A percentile compares a stretch with the other conserved stretches of the same genome.
Conservation (phyloP, 176 grass and related monocot species). For the Oropetium thomaeum region DNA sequence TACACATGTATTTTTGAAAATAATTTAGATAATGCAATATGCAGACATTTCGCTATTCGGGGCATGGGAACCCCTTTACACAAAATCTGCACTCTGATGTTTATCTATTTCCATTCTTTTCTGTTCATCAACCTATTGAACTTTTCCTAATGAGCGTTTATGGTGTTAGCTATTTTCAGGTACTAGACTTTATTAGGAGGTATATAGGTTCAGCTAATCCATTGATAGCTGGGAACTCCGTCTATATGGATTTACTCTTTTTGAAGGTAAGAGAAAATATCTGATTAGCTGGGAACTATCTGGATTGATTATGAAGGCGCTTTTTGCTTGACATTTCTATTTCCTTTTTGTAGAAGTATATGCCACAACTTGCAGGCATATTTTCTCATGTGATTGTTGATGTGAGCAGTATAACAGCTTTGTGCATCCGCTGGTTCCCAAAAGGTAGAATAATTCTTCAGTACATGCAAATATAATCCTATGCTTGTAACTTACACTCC, state of each 20-base stretch:
- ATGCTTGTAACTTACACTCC: not conserved
- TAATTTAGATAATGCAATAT: not conserved
- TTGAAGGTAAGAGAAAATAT: conserved; percentile 47
- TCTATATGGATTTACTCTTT: conserved; percentile 76
- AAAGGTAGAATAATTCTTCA: conserved; percentile 49
- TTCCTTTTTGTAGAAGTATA: conserved; percentile 64
- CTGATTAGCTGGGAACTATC: not conserved
- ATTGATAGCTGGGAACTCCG: conserved; percentile 83
- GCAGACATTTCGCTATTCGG: not conserved
- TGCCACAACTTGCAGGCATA: conserved; percentile 67
- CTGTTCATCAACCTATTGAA: not conserved
- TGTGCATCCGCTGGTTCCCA: conserved; percentile 80
- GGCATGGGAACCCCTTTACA: not conserved
- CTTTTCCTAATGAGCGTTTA: not conserved
- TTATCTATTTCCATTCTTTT: not conserved
- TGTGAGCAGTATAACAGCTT: conserved; percentile 90
- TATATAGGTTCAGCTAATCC: conserved; percentile 55
- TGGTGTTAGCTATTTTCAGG: conserved; percentile 35
- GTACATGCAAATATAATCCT: not conserved
- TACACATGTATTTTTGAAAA: not conserved
- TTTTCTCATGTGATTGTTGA: conserved; percentile 79
- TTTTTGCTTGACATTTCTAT: conserved; percentile 4
- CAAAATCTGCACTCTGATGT: not conserved
- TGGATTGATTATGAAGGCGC: not conserved
- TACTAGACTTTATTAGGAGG: conserved; percentile 69